Conservation (phyloP, 2,329 filamentous ascomycete genomes). For the Mollisiaceae sp. region DNA sequence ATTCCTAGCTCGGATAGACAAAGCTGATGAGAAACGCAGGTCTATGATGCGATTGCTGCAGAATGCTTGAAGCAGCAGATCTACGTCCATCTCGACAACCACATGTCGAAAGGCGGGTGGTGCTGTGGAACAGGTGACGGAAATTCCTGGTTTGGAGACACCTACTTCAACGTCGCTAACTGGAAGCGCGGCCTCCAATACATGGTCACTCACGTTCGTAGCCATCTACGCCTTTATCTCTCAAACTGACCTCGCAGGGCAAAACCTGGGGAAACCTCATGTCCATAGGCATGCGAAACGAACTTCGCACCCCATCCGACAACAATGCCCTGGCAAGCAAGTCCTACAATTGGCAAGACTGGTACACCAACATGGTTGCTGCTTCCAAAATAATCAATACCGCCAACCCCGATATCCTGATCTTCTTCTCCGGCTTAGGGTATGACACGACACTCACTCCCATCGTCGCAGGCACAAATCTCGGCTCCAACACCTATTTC, state of each 20-base stretch:
- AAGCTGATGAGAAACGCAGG: conserved; percentile 33
- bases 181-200: conserved; percentile 65
- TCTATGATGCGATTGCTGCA: conserved; percentile 66
- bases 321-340: conserved; percentile 21
- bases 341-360: conserved; percentile 51
- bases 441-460: conserved; percentile 46
- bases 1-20: not conserved
- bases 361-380: conserved; percentile 50
- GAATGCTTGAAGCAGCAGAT: conserved; percentile 61
- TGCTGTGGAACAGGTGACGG: conserved; percentile 60
- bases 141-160: conserved; percentile 67
- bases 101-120: conserved; percentile 63
- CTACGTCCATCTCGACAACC: conserved; percentile 65
- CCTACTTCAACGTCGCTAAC: conserved; percentile 60
- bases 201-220: conserved; percentile 62
- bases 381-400: conserved; percentile 49
- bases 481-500: conserved; percentile 41
- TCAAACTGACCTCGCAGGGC: conserved; percentile 15
- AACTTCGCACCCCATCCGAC: conserved; percentile 42
- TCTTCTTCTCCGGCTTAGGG: conserved; percentile 54
- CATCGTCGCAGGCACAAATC: conserved; percentile 26
- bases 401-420: conserved; percentile 50
- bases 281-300: conserved; percentile 46
- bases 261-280: conserved; percentile 31
- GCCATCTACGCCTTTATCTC: conserved; percentile 13